phyloP scores from a whole-genome alignment of 129 eudicot genomes.

The Heracleum sosnowskyi region DNA sequence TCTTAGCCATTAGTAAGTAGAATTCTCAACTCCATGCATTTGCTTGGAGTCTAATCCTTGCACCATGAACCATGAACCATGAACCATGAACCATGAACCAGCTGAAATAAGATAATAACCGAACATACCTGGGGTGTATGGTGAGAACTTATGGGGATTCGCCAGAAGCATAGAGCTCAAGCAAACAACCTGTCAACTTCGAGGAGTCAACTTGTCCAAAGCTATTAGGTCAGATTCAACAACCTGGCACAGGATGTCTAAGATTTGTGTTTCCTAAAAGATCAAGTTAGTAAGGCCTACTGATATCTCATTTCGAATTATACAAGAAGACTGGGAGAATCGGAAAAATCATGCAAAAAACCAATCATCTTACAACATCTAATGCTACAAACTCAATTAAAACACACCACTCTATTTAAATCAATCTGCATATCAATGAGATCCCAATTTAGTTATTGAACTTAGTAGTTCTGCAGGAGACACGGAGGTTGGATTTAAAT shows the following conservation, averaged over 20 bases:
- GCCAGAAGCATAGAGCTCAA: neutral
- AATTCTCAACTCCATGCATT: neutral
- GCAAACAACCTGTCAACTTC: neutral
- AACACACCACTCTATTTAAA: conserved; percentile 4
- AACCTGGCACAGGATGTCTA: neutral
- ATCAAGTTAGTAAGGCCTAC: neutral
- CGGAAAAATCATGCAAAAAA: conserved; percentile 10
- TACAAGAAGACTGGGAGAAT: neutral
- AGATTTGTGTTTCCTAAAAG: neutral
- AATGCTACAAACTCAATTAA: neutral
- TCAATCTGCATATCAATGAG: conserved; percentile 6
- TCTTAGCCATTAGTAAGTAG: neutral
- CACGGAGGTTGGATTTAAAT: neutral
- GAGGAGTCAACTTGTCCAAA: neutral
- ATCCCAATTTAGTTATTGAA: conserved; percentile 12
- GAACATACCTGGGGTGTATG: neutral
- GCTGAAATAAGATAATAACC: neutral
- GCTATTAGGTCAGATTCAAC: neutral
- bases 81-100: no score
- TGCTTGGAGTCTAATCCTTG: neutral
- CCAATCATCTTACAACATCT: conserved; percentile 9
- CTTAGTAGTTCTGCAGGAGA: neutral
- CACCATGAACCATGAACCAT: no score
- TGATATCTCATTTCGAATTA: neutral
- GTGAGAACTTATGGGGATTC: neutral